Base-by-base conservation (phyloP, 345 rosid species). In the Garcia nutans region DNA sequence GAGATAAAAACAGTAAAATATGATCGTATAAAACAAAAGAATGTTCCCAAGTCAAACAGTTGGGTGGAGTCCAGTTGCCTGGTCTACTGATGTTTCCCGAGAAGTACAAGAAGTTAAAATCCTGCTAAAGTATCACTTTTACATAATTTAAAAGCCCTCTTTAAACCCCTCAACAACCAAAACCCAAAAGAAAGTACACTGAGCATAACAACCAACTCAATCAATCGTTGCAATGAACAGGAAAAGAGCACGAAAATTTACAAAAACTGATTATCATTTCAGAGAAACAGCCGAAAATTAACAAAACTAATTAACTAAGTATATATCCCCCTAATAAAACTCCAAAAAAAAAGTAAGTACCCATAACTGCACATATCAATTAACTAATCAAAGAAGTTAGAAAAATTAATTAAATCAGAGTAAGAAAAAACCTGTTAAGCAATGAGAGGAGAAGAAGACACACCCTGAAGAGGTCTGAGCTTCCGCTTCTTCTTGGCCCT, bases 391-490 rank as follows among this genome's bases (percentile, higher is more conserved):
- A 33, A 33, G 37, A 33, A 33, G 37, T 33, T 33, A 3, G 6
- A 57, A 45, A n/a, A 20, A 0, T 23, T n/a, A 33, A 28, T 11
- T 37, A 19, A 52, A 61, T 6, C 41, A 28, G 20, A 42, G 4
- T 16, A 71, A 54, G 33, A 0, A n/a, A 55, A 62, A 56, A 83
- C 86, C 87, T 77, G 81, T 47, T 74, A 75, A 54, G 82, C 74
- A 76, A 54, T 68, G 62, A 72, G 78, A 77, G 65, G 12, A 60
- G 84, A 26, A 81, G 83, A 72, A 79, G 83, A 73, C 33, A 81
- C 87, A 81, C 83, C 84, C 41, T 82, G 82, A 58, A 82, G 86
- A 6, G 87, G 89, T 55, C 66, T 81, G 64, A 84, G 84, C 70
- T 87, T 87, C 76, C 80, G 79, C 83, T 61, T 83, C 84, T 81